phyloP scores from a whole-genome alignment of 1,284 basidiomycete species.

The Ceratobasidium sp. region DNA sequence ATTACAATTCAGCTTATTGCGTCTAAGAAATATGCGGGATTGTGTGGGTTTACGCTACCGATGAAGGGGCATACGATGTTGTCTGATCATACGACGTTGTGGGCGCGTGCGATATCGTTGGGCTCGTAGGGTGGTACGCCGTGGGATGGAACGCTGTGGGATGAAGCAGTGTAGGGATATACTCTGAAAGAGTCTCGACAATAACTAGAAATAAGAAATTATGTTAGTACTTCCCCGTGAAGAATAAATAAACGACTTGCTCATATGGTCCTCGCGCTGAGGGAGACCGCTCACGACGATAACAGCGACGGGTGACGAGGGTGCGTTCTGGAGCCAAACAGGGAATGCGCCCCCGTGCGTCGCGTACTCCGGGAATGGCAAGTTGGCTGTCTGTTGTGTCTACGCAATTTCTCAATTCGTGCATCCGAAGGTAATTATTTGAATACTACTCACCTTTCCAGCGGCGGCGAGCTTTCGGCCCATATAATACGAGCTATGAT shows the following conservation, averaged over 20 bases:
- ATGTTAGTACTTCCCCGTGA: too few relatives aligned
- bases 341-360: slow-evolving; percentile 58
- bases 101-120: too few relatives aligned
- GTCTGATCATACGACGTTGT: too few relatives aligned
- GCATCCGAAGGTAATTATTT: neutral
- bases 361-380: slow-evolving; percentile 47
- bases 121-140: too few relatives aligned
- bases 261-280: slow-evolving; percentile 58
- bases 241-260: slow-evolving; percentile 39
- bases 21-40: neutral
- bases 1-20: slow-evolving; percentile 22
- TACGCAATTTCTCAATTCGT: neutral
- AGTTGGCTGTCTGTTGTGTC: slow-evolving; percentile 38
- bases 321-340: slow-evolving; percentile 55
- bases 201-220: slow-evolving; percentile 47
- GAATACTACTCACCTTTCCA: slow-evolving; percentile 39
- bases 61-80: neutral
- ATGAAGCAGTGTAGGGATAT: slow-evolving; percentile 44
- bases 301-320: slow-evolving; percentile 55
- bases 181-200: slow-evolving; percentile 47
- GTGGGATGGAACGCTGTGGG: too few relatives aligned
- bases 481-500: slow-evolving; percentile 55
- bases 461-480: slow-evolving; percentile 52
- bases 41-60: slow-evolving; percentile 10
- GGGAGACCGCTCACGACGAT: slow-evolving; percentile 59